A percentile compares a stretch with the other conserved stretches of the same genome.
Conservation (phyloP, 2,329 filamentous ascomycete genomes). For the Aspergillus jensenii region DNA sequence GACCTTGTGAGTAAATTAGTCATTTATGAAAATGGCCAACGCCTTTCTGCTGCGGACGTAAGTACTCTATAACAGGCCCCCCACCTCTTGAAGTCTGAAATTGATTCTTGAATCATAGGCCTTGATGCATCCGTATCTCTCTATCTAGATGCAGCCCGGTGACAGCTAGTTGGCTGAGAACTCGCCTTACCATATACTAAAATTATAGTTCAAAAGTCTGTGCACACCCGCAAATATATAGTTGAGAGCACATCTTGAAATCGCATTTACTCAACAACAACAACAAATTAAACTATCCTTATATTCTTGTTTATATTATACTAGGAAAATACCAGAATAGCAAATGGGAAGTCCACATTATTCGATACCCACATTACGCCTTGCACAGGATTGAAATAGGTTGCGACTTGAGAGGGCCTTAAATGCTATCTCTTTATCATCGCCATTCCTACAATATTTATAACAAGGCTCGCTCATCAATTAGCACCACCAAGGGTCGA, state of each 20-base stretch:
- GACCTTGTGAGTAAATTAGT: conserved; percentile 69
- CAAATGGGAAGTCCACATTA: neutral
- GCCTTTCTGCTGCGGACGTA: conserved; percentile 68
- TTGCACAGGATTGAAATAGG: no score
- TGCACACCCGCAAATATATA: no score
- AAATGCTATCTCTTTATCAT: no score
- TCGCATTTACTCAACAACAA: no score
- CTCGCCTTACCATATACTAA: neutral
- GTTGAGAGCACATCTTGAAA: no score
- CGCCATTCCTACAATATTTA: no score
- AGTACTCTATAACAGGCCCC: conserved; percentile 7
- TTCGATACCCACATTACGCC: neutral
- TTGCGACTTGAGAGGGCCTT: no score
- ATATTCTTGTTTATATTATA: no score
- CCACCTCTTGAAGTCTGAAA: neutral
- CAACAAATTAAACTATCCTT: neutral
- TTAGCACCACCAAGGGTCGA: no score
- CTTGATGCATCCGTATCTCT: conserved; percentile 40
- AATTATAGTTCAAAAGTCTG: no score
- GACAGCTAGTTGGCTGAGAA: neutral
- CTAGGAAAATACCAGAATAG: neutral
- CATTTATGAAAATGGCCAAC: conserved; percentile 66
- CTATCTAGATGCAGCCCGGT: neutral
- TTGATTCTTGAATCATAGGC: conserved; percentile 26
- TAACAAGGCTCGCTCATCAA: no score